Conservation (phyloP, 2,329 filamentous ascomycete genomes). For the Zarea fungicola region DNA sequence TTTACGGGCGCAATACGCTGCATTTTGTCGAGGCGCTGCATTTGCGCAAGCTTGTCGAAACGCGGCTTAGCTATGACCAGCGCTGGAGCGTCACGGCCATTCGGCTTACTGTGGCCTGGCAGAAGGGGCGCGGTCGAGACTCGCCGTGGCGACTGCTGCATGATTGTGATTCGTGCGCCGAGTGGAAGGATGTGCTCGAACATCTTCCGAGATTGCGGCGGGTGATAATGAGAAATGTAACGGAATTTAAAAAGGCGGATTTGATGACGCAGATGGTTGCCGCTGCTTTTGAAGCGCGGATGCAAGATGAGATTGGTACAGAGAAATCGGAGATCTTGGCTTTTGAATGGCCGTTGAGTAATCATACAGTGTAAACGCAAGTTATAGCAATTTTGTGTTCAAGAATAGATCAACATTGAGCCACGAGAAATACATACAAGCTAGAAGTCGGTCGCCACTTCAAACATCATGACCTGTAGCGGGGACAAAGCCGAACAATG, state of each 20-base stretch:
- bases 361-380: too few species aligned
- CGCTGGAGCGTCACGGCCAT: neutral
- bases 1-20: neutral
- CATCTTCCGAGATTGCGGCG: neutral
- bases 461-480: too few species aligned
- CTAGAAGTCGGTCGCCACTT: too few species aligned
- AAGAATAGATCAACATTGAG: too few species aligned
- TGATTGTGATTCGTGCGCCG: neutral
- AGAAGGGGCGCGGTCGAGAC: neutral
- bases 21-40: constrained; percentile 6
- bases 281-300: neutral
- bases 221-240: neutral
- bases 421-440: too few species aligned
- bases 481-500: too few species aligned
- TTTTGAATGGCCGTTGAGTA: constrained; percentile 3
- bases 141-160: constrained; percentile 3
- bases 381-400: too few species aligned
- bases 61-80: constrained; percentile 4
- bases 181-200: constrained; percentile 7
- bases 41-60: neutral
- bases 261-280: neutral
- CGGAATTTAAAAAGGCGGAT: neutral
- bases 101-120: neutral
- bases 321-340: neutral
- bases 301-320: neutral